Evolutionary conservation across 352 stramenopile genomes (phyloP).

Genomic region (Phytophthora cactorum): DNA sequence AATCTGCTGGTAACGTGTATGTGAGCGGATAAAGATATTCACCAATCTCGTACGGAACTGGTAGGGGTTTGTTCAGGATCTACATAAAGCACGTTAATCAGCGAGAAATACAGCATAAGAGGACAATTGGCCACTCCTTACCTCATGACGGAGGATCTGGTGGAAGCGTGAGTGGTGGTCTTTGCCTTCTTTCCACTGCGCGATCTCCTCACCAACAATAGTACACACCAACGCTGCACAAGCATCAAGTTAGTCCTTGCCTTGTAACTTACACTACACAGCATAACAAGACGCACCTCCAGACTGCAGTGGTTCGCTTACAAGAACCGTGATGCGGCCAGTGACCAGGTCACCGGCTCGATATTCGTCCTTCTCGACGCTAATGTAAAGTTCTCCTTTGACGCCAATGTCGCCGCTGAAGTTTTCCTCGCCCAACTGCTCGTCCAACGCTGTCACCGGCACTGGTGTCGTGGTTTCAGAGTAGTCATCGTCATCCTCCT

Average conservation of each 20-base stretch:
- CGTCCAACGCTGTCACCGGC: constrained; percentile 9
- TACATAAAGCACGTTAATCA: constrained; percentile 21
- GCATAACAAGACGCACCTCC: constrained; percentile 47
- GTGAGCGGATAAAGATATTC: constrained; percentile 78
- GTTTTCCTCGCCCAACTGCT: constrained; percentile 10
- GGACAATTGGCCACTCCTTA: constrained; percentile 12
- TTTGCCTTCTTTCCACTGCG: constrained; percentile 63
- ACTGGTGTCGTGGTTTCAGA: constrained; percentile 23
- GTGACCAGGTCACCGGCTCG: constrained; percentile 61
- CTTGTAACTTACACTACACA: not conserved
- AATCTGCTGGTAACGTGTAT: constrained; percentile 57
- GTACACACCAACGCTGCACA: constrained; percentile 57
- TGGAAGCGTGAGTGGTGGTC: constrained; percentile 76
- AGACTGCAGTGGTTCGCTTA: constrained; percentile 60
- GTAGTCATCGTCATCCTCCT: constrained; percentile 25
- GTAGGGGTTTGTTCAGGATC: constrained; percentile 55
- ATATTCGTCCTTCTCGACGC: constrained; percentile 67
- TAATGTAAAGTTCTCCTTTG: constrained; percentile 66
- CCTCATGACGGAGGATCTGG: constrained; percentile 70
- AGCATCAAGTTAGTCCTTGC: not conserved
- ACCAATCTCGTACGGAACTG: constrained; percentile 59
- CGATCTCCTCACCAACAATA: constrained; percentile 68
- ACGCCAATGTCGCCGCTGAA: constrained; percentile 71
- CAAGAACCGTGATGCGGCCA: constrained; percentile 55
- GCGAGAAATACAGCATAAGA: not conserved